Evolutionary conservation across 495 filamentous ascomycete species (phyloP).

Genomic region (Lasiosphaeris hirsuta): DNA sequence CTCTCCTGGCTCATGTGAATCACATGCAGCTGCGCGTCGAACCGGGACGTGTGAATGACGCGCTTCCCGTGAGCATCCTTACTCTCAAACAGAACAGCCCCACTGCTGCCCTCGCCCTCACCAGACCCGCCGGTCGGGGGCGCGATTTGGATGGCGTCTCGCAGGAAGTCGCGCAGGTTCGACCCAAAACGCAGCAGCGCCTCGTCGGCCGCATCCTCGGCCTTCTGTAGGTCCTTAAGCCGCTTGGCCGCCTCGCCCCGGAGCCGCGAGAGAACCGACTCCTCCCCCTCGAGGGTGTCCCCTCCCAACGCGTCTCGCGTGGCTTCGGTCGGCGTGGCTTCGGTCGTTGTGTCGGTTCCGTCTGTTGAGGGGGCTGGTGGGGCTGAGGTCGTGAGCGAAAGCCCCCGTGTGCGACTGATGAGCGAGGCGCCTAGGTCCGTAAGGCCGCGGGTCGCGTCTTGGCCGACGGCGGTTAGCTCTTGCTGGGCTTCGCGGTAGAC

Average conservation of each 20-base stretch:
- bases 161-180: constrained; percentile 86
- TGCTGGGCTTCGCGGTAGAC: constrained; percentile 81
- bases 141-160: constrained; percentile 85
- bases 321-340: constrained; percentile 32
- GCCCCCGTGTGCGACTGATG: constrained; percentile 65
- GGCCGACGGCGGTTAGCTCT: constrained; percentile 72
- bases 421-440: constrained; percentile 65
- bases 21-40: constrained; percentile 93
- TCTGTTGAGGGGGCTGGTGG: constrained; percentile 9
- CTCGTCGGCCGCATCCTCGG: constrained; percentile 97
- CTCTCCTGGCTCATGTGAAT: constrained; percentile 83
- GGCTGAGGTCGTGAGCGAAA: constrained; percentile 55
- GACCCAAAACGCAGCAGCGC: constrained; percentile 89
- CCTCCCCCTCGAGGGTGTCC: constrained; percentile 60
- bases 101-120: constrained; percentile 23
- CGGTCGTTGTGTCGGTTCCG: constrained; percentile 30
- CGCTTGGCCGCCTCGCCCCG: constrained; percentile 76
- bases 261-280: constrained; percentile 79
- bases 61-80: constrained; percentile 85
- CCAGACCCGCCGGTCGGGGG: constrained; percentile 48
- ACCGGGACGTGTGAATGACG: constrained; percentile 87
- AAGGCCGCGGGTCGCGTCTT: constrained; percentile 82
- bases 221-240: constrained; percentile 86
- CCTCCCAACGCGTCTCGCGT: constrained; percentile 40
- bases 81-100: constrained; percentile 78